Evolutionary conservation across 306 rosid genomes (phyloP).

Genomic region (Vigna radiata): DNA sequence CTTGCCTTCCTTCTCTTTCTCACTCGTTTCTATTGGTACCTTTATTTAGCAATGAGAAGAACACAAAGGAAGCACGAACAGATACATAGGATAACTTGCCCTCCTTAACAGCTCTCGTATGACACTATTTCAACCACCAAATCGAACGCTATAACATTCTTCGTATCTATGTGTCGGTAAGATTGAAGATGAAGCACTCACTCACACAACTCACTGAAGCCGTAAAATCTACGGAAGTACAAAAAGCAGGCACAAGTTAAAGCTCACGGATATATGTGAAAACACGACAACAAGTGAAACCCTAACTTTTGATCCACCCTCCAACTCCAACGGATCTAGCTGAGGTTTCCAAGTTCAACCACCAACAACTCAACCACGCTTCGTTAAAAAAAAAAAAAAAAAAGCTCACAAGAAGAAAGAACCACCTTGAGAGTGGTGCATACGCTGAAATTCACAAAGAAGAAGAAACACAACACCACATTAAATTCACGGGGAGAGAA

Average conservation of each 20-base stretch:
- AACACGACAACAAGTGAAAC: conserved; percentile 32
- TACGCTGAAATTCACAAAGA: background rate
- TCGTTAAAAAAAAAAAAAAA: background rate
- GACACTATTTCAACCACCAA: conserved; percentile 38
- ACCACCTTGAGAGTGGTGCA: background rate
- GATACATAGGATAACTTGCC: background rate
- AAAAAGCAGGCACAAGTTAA: background rate
- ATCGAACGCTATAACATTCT: conserved; percentile 46
- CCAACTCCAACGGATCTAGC: conserved; percentile 34
- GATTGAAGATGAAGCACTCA: conserved; percentile 31
- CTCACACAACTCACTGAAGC: background rate
- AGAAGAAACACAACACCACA: background rate
- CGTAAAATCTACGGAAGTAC: conserved; percentile 32
- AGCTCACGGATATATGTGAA: background rate
- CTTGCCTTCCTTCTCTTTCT: background rate
- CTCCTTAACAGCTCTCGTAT: background rate
- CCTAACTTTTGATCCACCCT: conserved; percentile 29
- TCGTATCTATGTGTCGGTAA: conserved; percentile 45
- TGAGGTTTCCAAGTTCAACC: background rate
- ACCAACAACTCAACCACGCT: background rate
- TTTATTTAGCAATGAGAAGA: background rate
- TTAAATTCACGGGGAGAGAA: background rate
- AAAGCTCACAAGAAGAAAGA: background rate
- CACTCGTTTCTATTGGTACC: background rate
- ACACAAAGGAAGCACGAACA: conserved; percentile 4